phyloP scores from a whole-genome alignment of 345 rosid species.

The Melaleuca alternifolia region DNA sequence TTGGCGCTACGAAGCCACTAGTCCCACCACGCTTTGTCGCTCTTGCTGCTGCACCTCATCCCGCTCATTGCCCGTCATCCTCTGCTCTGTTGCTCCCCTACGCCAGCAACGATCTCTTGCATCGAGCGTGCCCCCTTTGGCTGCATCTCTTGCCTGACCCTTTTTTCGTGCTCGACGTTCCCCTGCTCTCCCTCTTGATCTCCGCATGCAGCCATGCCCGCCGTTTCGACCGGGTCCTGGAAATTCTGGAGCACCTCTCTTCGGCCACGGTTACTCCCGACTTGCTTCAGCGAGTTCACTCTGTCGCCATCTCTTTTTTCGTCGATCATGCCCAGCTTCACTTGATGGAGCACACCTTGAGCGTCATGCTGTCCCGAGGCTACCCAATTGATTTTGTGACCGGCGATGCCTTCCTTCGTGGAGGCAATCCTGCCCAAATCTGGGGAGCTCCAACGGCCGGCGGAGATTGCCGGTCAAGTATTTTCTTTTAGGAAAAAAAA shows the following conservation, averaged over 20 bases:
- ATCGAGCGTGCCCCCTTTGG: constrained; percentile 36
- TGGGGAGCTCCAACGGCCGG: too few relatives aligned
- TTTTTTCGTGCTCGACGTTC: constrained; percentile 26
- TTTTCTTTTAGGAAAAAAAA: too few relatives aligned
- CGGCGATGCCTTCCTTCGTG: constrained; percentile 38
- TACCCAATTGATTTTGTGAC: constrained; percentile 32
- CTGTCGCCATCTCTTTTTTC: constrained; percentile 47
- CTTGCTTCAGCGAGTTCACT: constrained; percentile 21
- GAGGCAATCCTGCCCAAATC: too few relatives aligned
- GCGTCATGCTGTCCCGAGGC: constrained; percentile 31
- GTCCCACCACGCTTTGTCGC: neutral
- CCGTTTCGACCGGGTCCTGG: constrained; percentile 22
- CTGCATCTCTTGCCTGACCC: constrained; percentile 36
- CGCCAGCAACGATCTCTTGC: constrained; percentile 29
- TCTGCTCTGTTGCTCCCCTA: constrained; percentile 46
- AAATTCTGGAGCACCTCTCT: constrained; percentile 28
- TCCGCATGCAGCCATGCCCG: constrained; percentile 36
- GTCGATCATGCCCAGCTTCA: constrained; percentile 51
- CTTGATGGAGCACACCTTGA: constrained; percentile 47
- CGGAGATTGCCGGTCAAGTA: too few relatives aligned
- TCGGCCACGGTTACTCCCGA: constrained; percentile 8
- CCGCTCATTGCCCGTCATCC: neutral
- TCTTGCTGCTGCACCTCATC: neutral
- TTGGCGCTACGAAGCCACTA: neutral
- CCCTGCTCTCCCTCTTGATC: constrained; percentile 31